Base-by-base conservation (phyloP, 306 rosid genomes). In the Cicer arietinum region DNA sequence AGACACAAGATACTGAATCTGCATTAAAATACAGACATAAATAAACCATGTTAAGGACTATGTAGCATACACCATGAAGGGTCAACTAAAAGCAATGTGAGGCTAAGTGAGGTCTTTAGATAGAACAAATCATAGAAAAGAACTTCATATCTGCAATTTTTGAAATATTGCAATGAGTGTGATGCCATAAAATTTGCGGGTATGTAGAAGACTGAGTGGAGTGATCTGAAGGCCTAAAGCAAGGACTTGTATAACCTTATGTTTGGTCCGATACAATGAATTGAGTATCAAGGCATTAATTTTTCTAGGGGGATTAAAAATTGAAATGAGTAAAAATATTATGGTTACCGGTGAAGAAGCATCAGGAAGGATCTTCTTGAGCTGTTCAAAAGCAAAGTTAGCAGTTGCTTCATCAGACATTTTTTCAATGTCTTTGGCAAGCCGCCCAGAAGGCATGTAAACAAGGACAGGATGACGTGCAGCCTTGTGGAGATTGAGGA, bases 401-500 rank as follows among this genome's bases (percentile, higher is more conserved):
- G 95, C 96, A 85, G 99, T 97, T 48, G 86, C 95, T 90, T 95
- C 99, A 88, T 95, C 98, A 84, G 99, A 90, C 98, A 90, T 86
- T 82, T 95, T 95, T 83, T 92, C 97, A 14, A 92, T 84, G 96
- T 95, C 97, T 88, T 80, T 89, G 71, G 99, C 99, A n/a, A 95
- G 91, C 89, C 79, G 89, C 80, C 99, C 99, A 42, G 99, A 96
- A 65, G 99, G 98, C 99, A 95, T 95, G 85, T 95, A 95, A 47
- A 95, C 96, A 69, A 95, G 99, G 20, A 95, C 96, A 75, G 95
- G 75, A 79, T 83, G 97, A 73, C 93, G 88, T 8, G 99, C 90
- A 57, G 98, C 99, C 80, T 95, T 95, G 85, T 92, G 97, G 79
- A 95, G 98, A 95, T 95, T 95, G 71, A 92, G 96, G 81, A 95